Base-by-base conservation (phyloP, 768 basidiomycete genomes). In the Auriscalpium microsporum region DNA sequence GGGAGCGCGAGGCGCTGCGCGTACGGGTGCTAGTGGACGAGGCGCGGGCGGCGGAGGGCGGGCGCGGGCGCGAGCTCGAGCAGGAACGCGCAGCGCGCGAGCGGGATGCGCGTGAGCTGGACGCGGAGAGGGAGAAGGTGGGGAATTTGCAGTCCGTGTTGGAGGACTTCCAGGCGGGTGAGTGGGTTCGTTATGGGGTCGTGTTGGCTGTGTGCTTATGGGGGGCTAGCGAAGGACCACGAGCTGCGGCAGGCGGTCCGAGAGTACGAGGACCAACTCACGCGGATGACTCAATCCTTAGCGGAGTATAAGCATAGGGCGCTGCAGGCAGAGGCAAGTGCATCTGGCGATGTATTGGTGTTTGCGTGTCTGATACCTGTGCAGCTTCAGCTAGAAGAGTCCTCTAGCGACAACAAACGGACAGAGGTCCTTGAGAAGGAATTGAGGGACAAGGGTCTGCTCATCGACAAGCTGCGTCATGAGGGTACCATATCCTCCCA, bases 381-480 rank as follows among this genome's bases (percentile, higher is more conserved):
- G n/a, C 65, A 94, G 87, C 75, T 89, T 14, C 77, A 83, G 67
- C 70, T 97, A 23, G 83, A 90, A 57, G 90, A 92, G 58, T 78
- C 83, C 5, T 76, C 82, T 37, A 78, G 79, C 5, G 85, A 83
- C 65, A 79, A 81, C 1, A 76, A 81, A 2, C 78, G 81, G 44
- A 84, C 87, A 5, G 78, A 81, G 45, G 81, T 84, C 46, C 73
- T 98, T 3, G 88, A 94, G 68, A 87, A 87, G 66, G 92, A 98
- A 63, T 76, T 96, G 48, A 96, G 93, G 70, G 95, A 98, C 69
- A 98, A 99, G 79, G 87, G 84, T 55, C 72, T 90, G n/a, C 77
- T 96, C 11, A 90, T 96, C n/a, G 89, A 87, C 48, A 98, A 98
- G 69, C 76, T 97, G 55, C 81, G 94, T 48, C 95, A 98, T 63